Evolutionary conservation across 768 basidiomycete species (phyloP), one percentile per base, ranked within the genome.

Genomic region (Coprinellus micaceus): DNA sequence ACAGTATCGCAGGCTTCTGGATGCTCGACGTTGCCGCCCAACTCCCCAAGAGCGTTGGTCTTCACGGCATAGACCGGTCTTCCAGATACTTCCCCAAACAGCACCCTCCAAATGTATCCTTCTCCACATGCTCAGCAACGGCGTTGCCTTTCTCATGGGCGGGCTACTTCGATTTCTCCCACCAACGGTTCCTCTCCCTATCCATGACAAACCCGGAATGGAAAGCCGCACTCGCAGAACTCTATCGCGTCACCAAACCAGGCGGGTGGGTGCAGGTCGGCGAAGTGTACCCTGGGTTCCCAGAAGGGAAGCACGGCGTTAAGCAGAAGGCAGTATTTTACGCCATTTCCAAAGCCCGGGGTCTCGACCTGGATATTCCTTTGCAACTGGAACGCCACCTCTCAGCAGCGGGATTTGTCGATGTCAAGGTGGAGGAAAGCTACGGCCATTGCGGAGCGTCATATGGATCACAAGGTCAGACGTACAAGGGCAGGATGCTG

Each of bases 31-130:
- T 61, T 15, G 60, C 47, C 30, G 53, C 58, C 39, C 40, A 57
- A 19, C 17, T 61, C 33, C 49, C 56, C 2, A 30, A 30, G 28
- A 53, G 52, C 19, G 53, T 63, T 2, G 29, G 56, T 7, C 53
- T 64, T 28, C 53, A 54, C 19, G 64, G 64, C 28, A 54, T 63
- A 25, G 66, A 67, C 57, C 61, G 64, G 51, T 52, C 60, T 24
- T 47, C 61, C 5, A 58, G 63, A 19, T 60, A 63, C 24, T 67
- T 67, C 48, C 66, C 67, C 5, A 47, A 55, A 9, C 22, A 49
- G 26, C 51, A 29, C 12, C 54, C 51, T 3, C 36, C 47, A 19
- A 60, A 60, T 39, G 28, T 56, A 4, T 53, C 51, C 12, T 60
- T 60, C 26, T 25, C 37, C 2, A 40, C 29, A 4, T 25, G 26